Conservation (phyloP, 2,329 filamentous ascomycete species). For the Plectosphaerella plurivora region DNA sequence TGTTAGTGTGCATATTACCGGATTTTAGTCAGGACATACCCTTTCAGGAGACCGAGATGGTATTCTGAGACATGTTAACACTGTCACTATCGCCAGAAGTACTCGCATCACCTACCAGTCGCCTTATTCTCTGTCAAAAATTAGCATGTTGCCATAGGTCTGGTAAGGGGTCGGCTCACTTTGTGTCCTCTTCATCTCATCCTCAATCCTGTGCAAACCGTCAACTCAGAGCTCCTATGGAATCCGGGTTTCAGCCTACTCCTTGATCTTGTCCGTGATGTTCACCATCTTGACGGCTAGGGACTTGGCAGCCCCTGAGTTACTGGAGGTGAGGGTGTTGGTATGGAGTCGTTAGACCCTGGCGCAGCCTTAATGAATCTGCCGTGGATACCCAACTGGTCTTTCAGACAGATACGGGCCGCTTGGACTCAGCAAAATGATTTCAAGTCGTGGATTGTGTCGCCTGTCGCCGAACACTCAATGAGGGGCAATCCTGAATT, state of each 20-base stretch:
- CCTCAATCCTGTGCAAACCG: constrained; percentile 75
- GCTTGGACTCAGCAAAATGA: too few species aligned
- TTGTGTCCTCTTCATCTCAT: constrained; percentile 98
- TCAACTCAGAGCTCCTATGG: constrained; percentile 12
- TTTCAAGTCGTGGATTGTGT: too few species aligned
- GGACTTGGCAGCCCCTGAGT: constrained; percentile 8
- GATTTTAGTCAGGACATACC: constrained; percentile 48
- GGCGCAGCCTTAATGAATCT: too few species aligned
- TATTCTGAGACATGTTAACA: constrained; percentile 62
- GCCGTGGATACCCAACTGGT: too few species aligned
- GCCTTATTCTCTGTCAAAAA: constrained; percentile 83
- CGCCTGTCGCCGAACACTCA: too few species aligned
- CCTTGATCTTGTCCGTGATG: constrained; percentile 99
- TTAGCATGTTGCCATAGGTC: constrained; percentile 17
- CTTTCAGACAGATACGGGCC: too few species aligned
- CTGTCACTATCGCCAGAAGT: not conserved
- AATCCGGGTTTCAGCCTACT: constrained; percentile 52
- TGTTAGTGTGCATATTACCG: not conserved
- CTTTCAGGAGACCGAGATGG: constrained; percentile 95
- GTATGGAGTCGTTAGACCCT: too few species aligned
- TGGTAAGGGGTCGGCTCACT: constrained; percentile 56
- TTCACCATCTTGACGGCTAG: constrained; percentile 75
- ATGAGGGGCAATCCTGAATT: too few species aligned
- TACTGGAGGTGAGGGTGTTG: too few species aligned
- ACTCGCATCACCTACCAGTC: constrained; percentile 63